Base-by-base conservation (phyloP, 495 filamentous ascomycete genomes). In the Niebla homalea region DNA sequence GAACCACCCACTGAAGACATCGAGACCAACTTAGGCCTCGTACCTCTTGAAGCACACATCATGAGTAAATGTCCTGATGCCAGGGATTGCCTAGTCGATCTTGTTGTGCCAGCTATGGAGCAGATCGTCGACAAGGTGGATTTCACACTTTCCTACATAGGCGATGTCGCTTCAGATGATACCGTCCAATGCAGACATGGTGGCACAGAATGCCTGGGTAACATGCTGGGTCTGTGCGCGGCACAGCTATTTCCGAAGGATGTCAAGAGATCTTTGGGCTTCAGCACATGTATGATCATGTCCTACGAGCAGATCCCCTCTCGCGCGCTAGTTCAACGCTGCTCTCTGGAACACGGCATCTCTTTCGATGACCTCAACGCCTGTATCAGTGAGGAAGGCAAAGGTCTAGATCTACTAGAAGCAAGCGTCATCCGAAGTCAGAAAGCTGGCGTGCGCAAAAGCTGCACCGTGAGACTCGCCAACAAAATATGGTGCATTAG, bases 1-100 rank as follows among this genome's bases (percentile, higher is more conserved):
- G 22, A 22, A 0, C n/a, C 7, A 15, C 11, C 39, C 12, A 16
- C 23, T 26, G 36, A 43, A 26, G 10, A 8, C 23, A 1, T 32
- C 26, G 15, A 37, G 8, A 20, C 18, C 41, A n/a, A 44, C 43
- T 51, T 50, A 26, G 60, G 55, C 10, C 76, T 70, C 45, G 81
- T 95, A 11, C 81, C 88, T 3, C 69, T 98, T 8, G 92, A 98
- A 60, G 84, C 85, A 49, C 87, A 93, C 60, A 84, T 94, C 53
- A 95, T 94, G 83, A 85, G 82, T 65, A 95, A 97, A 70, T 98
- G 92, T 58, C 92, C 92, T 1, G 87, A 93, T 63, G 84, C 86
- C 2, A 74, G 67, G 63, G 81, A 83, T 60, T 96, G 92, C 60
- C 71, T 98, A 5, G 77, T 79, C 43, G 70, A 89, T 47, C 62